Percentiles rank a stretch among this genome's conserved stretches.
phyloP scores from a whole-genome alignment of 345 rosid species.

The Moringa oleifera region DNA sequence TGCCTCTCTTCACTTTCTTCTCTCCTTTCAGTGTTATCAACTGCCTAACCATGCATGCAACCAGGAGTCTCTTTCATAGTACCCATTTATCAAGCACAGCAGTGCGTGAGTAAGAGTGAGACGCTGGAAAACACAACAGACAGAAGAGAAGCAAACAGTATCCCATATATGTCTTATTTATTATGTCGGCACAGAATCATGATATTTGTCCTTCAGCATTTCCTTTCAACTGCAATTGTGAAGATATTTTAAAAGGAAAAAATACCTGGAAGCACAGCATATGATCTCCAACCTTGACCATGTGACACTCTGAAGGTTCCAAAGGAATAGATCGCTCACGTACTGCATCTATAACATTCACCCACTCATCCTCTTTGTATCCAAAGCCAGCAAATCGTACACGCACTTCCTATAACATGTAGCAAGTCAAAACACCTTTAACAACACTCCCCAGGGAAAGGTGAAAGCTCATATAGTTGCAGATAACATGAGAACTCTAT shows the following conservation, averaged over 20 bases:
- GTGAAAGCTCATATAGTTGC: neutral
- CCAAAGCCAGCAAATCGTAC: conserved; percentile 68
- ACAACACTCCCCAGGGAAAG: too few relatives aligned
- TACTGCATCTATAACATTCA: conserved; percentile 47
- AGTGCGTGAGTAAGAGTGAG: too few relatives aligned
- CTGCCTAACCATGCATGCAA: too few relatives aligned
- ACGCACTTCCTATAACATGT: conserved; percentile 68
- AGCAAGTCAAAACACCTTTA: neutral
- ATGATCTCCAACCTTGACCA: conserved; percentile 58
- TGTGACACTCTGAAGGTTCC: conserved; percentile 72
- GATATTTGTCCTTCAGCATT: neutral
- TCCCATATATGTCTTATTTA: too few relatives aligned
- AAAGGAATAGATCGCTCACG: conserved; percentile 81
- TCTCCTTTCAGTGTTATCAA: too few relatives aligned
- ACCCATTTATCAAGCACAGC: too few relatives aligned
- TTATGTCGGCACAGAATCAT: conserved; percentile 1
- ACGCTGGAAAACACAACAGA: too few relatives aligned
- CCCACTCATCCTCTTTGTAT: conserved; percentile 82
- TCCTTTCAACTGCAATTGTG: too few relatives aligned
- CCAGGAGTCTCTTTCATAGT: too few relatives aligned
- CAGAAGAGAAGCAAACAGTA: too few relatives aligned
- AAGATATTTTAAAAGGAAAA: conserved; percentile 8
- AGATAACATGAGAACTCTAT: neutral
- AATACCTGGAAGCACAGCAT: conserved; percentile 73
- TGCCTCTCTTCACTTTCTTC: too few relatives aligned